A percentile compares a stretch with the other conserved stretches of the same genome.
Evolutionary conservation across 805 yeast genomes (phyloP).

Genomic region (Pichia kluyveri): DNA sequence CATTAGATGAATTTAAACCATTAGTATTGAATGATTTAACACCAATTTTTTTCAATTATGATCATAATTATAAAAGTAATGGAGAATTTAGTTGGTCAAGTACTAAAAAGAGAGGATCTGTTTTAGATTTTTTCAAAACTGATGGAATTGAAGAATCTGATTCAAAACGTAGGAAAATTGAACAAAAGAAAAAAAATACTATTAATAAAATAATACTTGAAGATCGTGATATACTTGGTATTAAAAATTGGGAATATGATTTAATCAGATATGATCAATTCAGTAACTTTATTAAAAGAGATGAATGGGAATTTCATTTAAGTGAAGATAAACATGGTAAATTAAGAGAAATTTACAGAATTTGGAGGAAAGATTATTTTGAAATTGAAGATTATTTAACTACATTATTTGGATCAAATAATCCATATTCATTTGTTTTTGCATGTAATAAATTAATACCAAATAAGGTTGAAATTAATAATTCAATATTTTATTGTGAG

Average conservation of each 20-base stretch:
- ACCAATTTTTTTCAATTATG: not conserved
- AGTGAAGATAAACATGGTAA: not conserved
- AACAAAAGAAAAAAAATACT: no score
- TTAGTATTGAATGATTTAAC: no score
- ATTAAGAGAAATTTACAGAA: constrained; percentile 5
- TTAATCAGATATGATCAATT: not conserved
- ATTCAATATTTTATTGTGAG: no score
- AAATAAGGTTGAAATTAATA: no score
- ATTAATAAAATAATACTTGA: not conserved
- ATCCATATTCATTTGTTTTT: no score
- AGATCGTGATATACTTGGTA: not conserved
- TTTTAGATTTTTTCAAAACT: not conserved
- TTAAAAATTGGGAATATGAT: not conserved
- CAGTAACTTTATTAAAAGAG: not conserved
- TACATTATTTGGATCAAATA: no score
- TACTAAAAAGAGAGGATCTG: constrained; percentile 1
- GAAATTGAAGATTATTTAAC: not conserved
- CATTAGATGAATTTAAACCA: no score
- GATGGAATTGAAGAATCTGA: not conserved
- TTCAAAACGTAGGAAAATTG: no score
- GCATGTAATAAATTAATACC: no score
- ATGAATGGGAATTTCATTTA: constrained; percentile 8
- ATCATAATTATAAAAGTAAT: not conserved
- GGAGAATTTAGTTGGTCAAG: constrained; percentile 1
- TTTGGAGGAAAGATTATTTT: constrained; percentile 8